Conservation (phyloP, 148 eudicot genomes). For the Cornus controversa region DNA sequence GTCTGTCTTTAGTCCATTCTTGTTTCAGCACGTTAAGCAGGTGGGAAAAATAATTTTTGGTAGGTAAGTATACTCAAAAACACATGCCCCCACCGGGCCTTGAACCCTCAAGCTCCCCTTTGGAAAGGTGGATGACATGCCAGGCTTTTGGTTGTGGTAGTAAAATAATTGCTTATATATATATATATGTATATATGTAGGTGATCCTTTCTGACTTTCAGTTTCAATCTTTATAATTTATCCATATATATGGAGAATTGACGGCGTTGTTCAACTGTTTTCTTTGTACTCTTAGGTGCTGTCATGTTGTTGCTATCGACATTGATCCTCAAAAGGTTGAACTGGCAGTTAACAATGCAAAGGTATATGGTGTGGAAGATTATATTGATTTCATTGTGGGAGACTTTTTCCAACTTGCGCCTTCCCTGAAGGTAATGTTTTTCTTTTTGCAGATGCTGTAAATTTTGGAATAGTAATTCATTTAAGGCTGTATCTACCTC, state of each 20-base stretch:
- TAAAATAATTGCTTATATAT: no score
- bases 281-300: conserved; percentile 28
- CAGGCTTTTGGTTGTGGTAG: no score
- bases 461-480: neutral
- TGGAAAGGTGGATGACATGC: no score
- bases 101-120: no score
- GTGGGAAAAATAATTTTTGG: no score
- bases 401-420: conserved; percentile 53
- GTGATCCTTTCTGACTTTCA: neutral
- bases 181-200: neutral
- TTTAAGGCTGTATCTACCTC: neutral
- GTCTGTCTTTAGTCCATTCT: no score
- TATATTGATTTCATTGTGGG: conserved; percentile 49
- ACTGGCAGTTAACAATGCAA: conserved; percentile 41
- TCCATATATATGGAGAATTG: neutral
- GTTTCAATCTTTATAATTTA: neutral
- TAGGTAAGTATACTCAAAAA: no score
- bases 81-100: no score
- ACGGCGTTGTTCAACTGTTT: neutral
- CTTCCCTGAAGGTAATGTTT: conserved; percentile 40
- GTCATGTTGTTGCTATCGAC: conserved; percentile 50
- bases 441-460: neutral
- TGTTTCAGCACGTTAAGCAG: no score
- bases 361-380: conserved; percentile 47
- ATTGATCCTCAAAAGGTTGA: conserved; percentile 47